Evolutionary conservation across 805 yeast genomes (phyloP).

Genomic region (Yarrowia sp.): DNA sequence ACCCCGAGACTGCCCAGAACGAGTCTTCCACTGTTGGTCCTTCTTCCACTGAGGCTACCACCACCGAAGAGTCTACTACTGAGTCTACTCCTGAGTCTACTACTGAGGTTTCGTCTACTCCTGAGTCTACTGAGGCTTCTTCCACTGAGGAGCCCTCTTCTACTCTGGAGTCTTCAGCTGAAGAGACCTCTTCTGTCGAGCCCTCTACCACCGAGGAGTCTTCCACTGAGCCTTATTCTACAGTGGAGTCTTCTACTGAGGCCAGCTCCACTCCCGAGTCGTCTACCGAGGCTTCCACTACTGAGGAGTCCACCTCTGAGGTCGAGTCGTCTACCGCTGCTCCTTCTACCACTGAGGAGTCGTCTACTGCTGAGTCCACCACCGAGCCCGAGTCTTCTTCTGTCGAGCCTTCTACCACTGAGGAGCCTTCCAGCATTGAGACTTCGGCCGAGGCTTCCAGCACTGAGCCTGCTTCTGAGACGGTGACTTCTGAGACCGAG

Average conservation of each 20-base stretch:
- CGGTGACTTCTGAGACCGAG: not conserved
- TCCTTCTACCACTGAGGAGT: not conserved
- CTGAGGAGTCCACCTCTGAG: not conserved
- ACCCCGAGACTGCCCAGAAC: not conserved
- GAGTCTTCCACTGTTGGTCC: not conserved
- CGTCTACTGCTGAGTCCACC: not conserved
- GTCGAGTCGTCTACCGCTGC: not conserved
- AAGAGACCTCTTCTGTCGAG: not conserved
- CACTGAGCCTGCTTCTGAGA: too few relatives aligned
- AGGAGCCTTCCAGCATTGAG: not conserved
- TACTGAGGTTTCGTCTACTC: not conserved
- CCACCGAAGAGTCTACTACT: not conserved
- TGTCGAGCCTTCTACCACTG: not conserved
- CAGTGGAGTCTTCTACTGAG: not conserved
- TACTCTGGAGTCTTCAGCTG: not conserved
- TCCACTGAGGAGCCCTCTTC: not conserved
- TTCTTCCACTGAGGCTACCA: not conserved
- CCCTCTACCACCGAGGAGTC: not conserved
- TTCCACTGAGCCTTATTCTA: not conserved
- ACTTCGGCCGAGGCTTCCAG: not conserved
- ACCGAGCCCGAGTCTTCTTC: not conserved
- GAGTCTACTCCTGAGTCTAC: not conserved
- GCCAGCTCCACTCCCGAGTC: not conserved
- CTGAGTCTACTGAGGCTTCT: not conserved
- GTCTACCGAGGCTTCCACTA: not conserved